Evolutionary conservation across 2,329 filamentous ascomycete genomes (phyloP).

Genomic region (Aspergillus japonicus): DNA sequence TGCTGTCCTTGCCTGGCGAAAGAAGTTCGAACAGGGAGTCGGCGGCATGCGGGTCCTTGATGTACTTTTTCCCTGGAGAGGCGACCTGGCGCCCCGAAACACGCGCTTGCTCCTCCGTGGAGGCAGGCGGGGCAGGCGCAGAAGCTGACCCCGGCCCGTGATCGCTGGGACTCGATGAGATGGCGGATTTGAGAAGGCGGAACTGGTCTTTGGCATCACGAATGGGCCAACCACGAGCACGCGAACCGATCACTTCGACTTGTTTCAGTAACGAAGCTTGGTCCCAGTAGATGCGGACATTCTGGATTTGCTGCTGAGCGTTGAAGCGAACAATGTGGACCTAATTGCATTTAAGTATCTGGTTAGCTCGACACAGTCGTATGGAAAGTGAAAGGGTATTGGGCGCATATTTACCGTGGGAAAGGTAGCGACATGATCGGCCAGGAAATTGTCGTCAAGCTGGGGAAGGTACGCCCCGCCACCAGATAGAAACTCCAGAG

Average conservation of each 20-base stretch:
- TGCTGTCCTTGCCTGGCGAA: constrained; percentile 57
- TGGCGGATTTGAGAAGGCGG: constrained; percentile 65
- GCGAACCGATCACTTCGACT: constrained; percentile 87
- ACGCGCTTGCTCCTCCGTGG: constrained; percentile 5
- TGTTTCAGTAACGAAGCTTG: constrained; percentile 90
- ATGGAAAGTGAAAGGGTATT: neutral
- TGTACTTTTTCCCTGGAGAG: constrained; percentile 43
- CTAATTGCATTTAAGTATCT: constrained; percentile 46
- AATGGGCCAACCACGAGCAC: constrained; percentile 93
- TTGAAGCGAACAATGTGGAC: constrained; percentile 88
- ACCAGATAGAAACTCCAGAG: constrained; percentile 74
- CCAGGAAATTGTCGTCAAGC: constrained; percentile 90
- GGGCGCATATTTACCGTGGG: constrained; percentile 74
- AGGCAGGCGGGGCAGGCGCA: constrained; percentile 4
- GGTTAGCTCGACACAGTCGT: constrained; percentile 11
- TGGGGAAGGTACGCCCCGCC: constrained; percentile 85
- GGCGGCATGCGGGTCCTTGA: constrained; percentile 45
- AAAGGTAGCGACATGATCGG: constrained; percentile 75
- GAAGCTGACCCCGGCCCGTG: constrained; percentile 11
- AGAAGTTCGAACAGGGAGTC: constrained; percentile 68
- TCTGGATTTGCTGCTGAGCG: constrained; percentile 70
- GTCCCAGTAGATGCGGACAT: constrained; percentile 92
- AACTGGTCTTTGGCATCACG: constrained; percentile 81
- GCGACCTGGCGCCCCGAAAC: constrained; percentile 13
- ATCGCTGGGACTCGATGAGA: constrained; percentile 23